Evolutionary conservation across 2,329 filamentous ascomycete genomes (phyloP), one percentile per base, ranked within the genome.

Genomic region (Aureobasidium sp.): DNA sequence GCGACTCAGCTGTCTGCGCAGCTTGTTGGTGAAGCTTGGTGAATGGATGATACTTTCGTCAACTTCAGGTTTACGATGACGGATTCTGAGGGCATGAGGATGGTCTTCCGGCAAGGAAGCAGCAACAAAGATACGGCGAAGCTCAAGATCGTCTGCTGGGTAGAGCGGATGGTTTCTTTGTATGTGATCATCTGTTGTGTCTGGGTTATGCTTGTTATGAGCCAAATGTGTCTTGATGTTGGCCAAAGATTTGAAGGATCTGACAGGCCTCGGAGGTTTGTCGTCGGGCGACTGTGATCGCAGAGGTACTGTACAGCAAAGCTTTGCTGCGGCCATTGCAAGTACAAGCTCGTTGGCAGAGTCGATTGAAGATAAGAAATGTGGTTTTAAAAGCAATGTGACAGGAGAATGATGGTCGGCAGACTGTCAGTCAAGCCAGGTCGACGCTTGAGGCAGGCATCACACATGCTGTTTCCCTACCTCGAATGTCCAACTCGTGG

Each of bases 81-180:
- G 56, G 23, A 71, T 59, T 10, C 51, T 63, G 12, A 71, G 60
- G 44, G 69, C 68, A 57, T 72, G 67, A 10, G 71, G 71, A 62
- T 73, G 71, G 37, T 71, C 69, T 27, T 68, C 66, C 10, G 71
- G 71, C 20, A 72, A 62, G 26, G 64, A 67, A 2, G 70, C 68
- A 20, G 67, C 65, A 27, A 70, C 66, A 52, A 71, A 68, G 34
- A 72, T 66, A 37, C 61, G 62, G 39, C 66, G 64, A 46, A 70
- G 61, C 41, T 65, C 62, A 17, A 64, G 44, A 20, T 60, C 55
- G 26, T 63, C 62, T 42, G 55, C 47, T 23, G 55, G 29, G 8
- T 42, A 50, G 9, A 23, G 17, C 4, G 39, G 41, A 2, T 36
- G 42, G 32, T 32, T 48, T 13, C 32, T 15, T 17, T 55, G 17